Percentiles rank a stretch among this genome's conserved stretches.
These are phyloP conservation scores for Maudiozyma barnettii DNA, from an alignment of 805 yeast species.

Conservation along the genomic window DNA sequence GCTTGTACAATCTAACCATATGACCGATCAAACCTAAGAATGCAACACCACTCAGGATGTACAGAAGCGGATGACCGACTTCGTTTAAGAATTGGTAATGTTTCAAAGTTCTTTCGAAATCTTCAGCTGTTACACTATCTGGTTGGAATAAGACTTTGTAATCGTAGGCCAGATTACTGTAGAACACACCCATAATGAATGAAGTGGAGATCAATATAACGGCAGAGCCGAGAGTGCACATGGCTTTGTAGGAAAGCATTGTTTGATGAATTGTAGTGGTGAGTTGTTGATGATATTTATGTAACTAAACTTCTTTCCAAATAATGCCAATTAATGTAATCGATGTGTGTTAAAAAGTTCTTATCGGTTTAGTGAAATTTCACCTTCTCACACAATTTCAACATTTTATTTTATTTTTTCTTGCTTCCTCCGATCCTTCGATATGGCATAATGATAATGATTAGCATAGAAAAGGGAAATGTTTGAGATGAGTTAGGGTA, in stretches of 20 bases:
- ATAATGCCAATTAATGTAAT: too few relatives aligned
- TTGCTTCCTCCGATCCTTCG: background rate
- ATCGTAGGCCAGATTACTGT: constrained; percentile 76
- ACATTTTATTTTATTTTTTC: too few relatives aligned
- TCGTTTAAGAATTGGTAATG: constrained; percentile 73
- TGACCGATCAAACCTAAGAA: constrained; percentile 62
- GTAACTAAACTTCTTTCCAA: too few relatives aligned
- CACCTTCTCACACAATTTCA: too few relatives aligned
- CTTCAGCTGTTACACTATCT: constrained; percentile 36
- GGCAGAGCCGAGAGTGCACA: constrained; percentile 25
- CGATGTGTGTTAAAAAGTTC: too few relatives aligned
- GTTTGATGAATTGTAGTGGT: background rate
- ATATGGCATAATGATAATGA: too few relatives aligned
- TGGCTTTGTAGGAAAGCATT: constrained; percentile 20
- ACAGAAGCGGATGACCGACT: constrained; percentile 37
- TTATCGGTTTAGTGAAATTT: too few relatives aligned
- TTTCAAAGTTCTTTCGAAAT: constrained; percentile 49
- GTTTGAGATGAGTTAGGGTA: too few relatives aligned
- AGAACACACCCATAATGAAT: constrained; percentile 72
- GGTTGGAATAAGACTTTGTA: constrained; percentile 60
- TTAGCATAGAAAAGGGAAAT: too few relatives aligned
- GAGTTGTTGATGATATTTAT: too few relatives aligned
- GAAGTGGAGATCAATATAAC: constrained; percentile 40
- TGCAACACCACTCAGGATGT: constrained; percentile 54
- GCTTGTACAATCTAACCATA: constrained; percentile 72